Conservation (phyloP, 1,139 yeast genomes). For the Petasospora rhodanensis region DNA sequence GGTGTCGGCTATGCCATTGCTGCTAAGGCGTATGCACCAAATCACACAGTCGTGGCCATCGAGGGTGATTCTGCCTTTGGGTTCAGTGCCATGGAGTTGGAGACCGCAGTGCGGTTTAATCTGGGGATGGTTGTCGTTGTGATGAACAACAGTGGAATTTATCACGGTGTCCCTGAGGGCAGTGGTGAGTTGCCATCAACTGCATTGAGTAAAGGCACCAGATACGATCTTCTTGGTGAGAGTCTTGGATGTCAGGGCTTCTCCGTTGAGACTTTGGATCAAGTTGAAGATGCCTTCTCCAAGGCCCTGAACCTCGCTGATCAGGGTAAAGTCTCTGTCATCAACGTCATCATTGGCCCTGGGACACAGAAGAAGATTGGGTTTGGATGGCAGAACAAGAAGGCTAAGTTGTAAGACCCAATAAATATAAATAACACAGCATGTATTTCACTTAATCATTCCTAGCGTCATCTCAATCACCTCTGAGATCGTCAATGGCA, state of each 20-base stretch:
- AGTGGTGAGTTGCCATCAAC: conserved; percentile 44
- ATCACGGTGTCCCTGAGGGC: conserved; percentile 46
- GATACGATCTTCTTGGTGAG: conserved; percentile 49
- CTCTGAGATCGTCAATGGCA: conserved; percentile 20
- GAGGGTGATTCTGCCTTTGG: conserved; percentile 76
- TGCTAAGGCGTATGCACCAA: conserved; percentile 45
- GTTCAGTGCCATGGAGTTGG: conserved; percentile 60
- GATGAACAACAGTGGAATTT: conserved; percentile 66
- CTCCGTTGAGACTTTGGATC: conserved; percentile 36
- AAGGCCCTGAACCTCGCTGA: conserved; percentile 34
- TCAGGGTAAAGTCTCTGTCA: conserved; percentile 36
- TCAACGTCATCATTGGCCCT: conserved; percentile 55
- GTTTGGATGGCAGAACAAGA: conserved; percentile 61
- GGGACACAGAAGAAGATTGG: conserved; percentile 49
- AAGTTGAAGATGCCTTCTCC: conserved; percentile 35
- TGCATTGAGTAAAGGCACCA: conserved; percentile 48
- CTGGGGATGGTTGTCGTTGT: conserved; percentile 53
- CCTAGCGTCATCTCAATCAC: conserved; percentile 11
- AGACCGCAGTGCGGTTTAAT: conserved; percentile 51
- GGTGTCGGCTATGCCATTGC: conserved; percentile 62
- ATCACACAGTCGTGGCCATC: conserved; percentile 46
- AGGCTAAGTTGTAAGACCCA: conserved; percentile 24
- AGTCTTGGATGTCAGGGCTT: conserved; percentile 54
- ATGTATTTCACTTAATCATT: too few relatives aligned
- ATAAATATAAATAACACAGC: too few relatives aligned